Conservation (phyloP, 306 rosid genomes). For the Luffa acutangula region DNA sequence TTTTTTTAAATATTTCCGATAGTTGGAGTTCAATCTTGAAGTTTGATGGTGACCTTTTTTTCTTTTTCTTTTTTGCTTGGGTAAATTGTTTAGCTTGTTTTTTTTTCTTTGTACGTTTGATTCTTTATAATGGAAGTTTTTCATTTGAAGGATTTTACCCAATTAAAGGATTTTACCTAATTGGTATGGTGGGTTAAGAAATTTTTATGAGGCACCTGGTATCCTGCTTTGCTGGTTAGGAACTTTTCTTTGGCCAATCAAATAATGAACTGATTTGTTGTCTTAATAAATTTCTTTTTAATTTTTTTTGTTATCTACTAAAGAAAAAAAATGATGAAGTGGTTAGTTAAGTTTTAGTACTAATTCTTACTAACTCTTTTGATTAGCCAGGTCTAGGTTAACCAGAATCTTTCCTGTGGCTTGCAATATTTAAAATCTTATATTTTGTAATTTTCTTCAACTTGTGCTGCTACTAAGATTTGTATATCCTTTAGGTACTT, state of each 20-base stretch:
- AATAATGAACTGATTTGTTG: neutral
- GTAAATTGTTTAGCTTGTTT: neutral
- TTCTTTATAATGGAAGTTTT: neutral
- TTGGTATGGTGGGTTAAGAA: neutral
- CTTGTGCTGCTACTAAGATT: constrained; percentile 19
- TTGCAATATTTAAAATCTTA: neutral
- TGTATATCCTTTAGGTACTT: constrained; percentile 37
- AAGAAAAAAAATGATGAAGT: neutral
- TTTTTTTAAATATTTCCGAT: neutral
- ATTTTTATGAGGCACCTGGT: neutral
- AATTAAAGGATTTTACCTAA: neutral
- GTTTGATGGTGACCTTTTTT: neutral
- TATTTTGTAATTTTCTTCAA: neutral
- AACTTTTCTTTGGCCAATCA: neutral
- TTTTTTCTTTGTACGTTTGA: neutral
- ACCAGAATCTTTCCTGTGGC: neutral
- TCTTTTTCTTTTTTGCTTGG: neutral
- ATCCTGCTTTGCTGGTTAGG: neutral
- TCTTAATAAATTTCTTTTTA: neutral
- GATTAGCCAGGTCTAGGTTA: neutral
- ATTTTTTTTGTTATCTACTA: neutral
- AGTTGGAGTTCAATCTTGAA: neutral
- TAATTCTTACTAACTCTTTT: neutral
- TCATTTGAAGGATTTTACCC: neutral
- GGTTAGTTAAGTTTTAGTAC: neutral